phyloP scores from a whole-genome alignment of 2,329 filamentous ascomycete species.

The Aspergillus latus region DNA sequence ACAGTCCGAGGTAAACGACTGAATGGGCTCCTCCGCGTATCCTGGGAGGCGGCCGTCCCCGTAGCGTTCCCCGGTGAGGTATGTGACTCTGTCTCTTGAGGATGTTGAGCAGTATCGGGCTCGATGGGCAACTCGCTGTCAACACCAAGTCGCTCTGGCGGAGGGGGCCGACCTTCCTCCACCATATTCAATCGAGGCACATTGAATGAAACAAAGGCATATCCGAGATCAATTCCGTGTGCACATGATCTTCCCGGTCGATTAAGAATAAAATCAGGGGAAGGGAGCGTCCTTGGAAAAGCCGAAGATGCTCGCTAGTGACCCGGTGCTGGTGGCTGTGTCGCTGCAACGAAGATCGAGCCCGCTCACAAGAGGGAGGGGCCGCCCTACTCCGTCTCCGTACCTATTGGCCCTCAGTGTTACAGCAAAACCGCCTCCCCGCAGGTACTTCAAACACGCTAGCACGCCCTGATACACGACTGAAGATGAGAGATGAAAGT shows the following conservation, averaged over 20 bases:
- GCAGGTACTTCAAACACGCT: slow-evolving; percentile 10
- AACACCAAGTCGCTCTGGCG: slow-evolving; percentile 18
- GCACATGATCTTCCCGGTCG: slow-evolving; percentile 14
- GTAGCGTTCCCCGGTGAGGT: slow-evolving; percentile 2
- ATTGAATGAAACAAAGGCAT: slow-evolving; percentile 20
- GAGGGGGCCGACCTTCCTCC: slow-evolving; percentile 24
- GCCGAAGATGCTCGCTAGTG: slow-evolving; percentile 17
- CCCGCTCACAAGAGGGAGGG: slow-evolving; percentile 1
- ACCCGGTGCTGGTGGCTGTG: slow-evolving; percentile 23
- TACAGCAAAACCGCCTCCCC: slow-evolving; percentile 4
- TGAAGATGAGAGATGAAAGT: not conserved
- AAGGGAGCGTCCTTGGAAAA: slow-evolving; percentile 5
- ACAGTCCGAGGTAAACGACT: slow-evolving; percentile 28
- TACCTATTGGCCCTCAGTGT: slow-evolving; percentile 9
- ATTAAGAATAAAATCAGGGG: slow-evolving; percentile 12
- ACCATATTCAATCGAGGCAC: slow-evolving; percentile 27
- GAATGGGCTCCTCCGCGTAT: slow-evolving; percentile 19
- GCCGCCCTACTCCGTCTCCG: not conserved
- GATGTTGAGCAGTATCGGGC: slow-evolving; percentile 11
- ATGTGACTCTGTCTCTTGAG: slow-evolving; percentile 13
- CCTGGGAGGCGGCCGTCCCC: slow-evolving; percentile 11
- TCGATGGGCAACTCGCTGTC: slow-evolving; percentile 9
- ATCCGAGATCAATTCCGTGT: slow-evolving; percentile 19
- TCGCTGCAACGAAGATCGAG: slow-evolving; percentile 21
- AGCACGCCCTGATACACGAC: not conserved